These are phyloP conservation scores for Colletotrichum acutatum DNA, from an alignment of 2,329 filamentous ascomycete genomes.

Conservation along the genomic window DNA sequence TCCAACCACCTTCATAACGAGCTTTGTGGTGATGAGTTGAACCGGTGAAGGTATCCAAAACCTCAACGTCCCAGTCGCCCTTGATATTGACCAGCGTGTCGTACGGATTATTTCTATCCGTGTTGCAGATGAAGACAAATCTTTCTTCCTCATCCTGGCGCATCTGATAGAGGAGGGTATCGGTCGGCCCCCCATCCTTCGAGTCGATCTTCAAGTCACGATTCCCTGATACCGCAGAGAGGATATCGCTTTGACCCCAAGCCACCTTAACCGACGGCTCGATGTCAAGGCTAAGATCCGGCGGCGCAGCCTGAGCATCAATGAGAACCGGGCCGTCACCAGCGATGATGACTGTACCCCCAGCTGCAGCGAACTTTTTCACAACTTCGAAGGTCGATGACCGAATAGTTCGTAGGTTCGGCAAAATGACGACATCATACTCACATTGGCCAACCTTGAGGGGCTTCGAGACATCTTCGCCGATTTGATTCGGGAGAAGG, in stretches of 20 bases:
- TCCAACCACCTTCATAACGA: slow-evolving; percentile 37
- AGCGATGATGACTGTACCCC: slow-evolving; percentile 21
- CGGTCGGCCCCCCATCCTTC: slow-evolving; percentile 2
- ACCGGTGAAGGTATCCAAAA: slow-evolving; percentile 43
- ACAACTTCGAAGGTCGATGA: slow-evolving; percentile 42
- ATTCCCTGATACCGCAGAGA: neutral
- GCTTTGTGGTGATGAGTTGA: slow-evolving; percentile 22
- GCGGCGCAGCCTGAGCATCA: slow-evolving; percentile 2
- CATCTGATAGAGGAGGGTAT: slow-evolving; percentile 44
- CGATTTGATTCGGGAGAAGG: slow-evolving; percentile 40
- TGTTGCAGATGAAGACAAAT: slow-evolving; percentile 46
- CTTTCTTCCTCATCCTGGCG: slow-evolving; percentile 42
- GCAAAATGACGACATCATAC: slow-evolving; percentile 45
- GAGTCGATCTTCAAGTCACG: slow-evolving; percentile 4
- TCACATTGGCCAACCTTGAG: slow-evolving; percentile 42
- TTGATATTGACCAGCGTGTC: slow-evolving; percentile 39
- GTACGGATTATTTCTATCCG: slow-evolving; percentile 38
- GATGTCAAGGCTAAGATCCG: neutral
- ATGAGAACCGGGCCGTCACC: neutral
- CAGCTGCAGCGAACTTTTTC: slow-evolving; percentile 37
- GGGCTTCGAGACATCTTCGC: slow-evolving; percentile 5
- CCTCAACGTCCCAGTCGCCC: slow-evolving; percentile 41
- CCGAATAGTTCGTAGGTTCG: slow-evolving; percentile 45
- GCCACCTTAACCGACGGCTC: neutral
- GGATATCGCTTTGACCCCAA: neutral